A percentile compares a stretch with the other conserved stretches of the same genome.
Conservation (phyloP, 169 alveolate genomes). For the Cryptosporidium canis region DNA sequence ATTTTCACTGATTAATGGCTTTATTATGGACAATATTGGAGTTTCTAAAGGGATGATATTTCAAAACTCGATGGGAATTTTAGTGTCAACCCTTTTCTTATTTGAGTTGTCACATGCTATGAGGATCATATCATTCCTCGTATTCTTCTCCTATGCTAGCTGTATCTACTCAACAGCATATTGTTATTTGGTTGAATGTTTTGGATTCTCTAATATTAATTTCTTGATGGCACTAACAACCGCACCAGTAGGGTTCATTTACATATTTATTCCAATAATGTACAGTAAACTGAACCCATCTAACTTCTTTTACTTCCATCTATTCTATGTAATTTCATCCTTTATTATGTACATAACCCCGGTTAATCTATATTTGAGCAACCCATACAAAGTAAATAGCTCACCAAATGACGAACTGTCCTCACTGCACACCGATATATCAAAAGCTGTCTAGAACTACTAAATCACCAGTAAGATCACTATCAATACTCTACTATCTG, state of each 20-base stretch:
- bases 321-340: conserved; percentile 43
- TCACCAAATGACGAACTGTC: not conserved
- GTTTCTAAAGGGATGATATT: conserved; percentile 44
- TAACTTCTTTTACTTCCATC: conserved; percentile 52
- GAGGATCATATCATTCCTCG: conserved; percentile 27
- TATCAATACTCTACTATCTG: too few relatives aligned
- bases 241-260: conserved; percentile 62
- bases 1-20: conserved; percentile 58
- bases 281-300: conserved; percentile 42
- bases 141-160: conserved; percentile 46
- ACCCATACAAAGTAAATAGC: not conserved
- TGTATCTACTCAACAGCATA: conserved; percentile 66
- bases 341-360: conserved; percentile 55
- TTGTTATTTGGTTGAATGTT: conserved; percentile 66
- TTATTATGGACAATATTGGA: conserved; percentile 65
- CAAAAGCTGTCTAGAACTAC: not conserved
- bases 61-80: conserved; percentile 51
- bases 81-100: conserved; percentile 39
- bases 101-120: not conserved
- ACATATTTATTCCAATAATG: conserved; percentile 58
- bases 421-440: not conserved
- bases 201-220: conserved; percentile 67
- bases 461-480: not conserved
- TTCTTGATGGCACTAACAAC: conserved; percentile 67
- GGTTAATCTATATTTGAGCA: conserved; percentile 13